Base-by-base conservation (phyloP, 257 asterid species). In the Nicotiana knightiana region DNA sequence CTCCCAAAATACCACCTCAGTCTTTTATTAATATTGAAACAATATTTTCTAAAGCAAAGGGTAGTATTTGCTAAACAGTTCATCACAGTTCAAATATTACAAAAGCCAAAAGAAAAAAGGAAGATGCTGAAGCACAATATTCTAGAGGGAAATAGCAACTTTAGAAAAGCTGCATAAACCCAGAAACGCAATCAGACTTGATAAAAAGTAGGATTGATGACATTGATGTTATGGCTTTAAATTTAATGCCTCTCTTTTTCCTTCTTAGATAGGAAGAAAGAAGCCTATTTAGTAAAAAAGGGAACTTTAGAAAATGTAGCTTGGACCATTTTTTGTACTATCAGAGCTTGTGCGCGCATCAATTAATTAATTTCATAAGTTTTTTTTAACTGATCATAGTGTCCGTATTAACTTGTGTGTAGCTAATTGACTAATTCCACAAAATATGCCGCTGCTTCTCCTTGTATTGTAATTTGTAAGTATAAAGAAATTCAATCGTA, bases 101-200 rank as follows among this genome's bases (percentile, higher is more conserved):
- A 48, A 48, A 48, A 48, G 3, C 54, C 54, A 11, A 51, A 0
- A 9, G 1, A 1, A 21, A 21, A 70, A 15, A 70, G 3, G n/a
- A 43, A 21, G 58, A 21, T 71, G 78, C 18, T 53, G 58, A 53
- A 53, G 58, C 63, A 57, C 10, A 57, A 6, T 57, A 18, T 57
- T 17, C 9, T 3, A 18, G 26, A 57, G 63, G 21, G 4, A 71
- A 73, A 26, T 73, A 3, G 26, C 62, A 13, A 48, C 62, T 48
- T 73, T 73, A 48, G 43, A 48, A 73, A 73, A 73, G 79, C 79
- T 73, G 79, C 62, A 71, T 21, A 71, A 21, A 39, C 15, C 3
- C 26, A 67, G 53, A 67, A 21, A 67, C 55, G 37, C 9, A 6
- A 12, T 24, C 46, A 73, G 24, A 5, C 4, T 53, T 17, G 9